Evolutionary conservation across 2,329 filamentous ascomycete species (phyloP).

Genomic region (Alternaria tenuissima): DNA sequence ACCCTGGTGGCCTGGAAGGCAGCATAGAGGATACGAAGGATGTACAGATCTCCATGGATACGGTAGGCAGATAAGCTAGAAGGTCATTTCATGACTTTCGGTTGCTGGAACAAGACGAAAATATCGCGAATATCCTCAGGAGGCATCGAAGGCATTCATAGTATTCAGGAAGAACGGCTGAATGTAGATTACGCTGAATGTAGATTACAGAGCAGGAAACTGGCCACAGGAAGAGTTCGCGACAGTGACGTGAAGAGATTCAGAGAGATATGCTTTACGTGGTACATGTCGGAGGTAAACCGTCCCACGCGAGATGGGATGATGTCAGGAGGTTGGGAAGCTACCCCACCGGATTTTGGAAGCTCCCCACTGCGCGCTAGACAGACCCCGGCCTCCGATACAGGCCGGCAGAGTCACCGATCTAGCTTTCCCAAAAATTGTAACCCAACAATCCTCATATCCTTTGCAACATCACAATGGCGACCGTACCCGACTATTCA

Average conservation of each 20-base stretch:
- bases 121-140: background rate
- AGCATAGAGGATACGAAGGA: background rate
- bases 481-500: constrained; percentile 44
- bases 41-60: background rate
- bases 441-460: background rate
- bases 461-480: constrained; percentile 17
- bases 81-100: background rate
- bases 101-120: background rate
- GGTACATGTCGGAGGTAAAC: background rate
- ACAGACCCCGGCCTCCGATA: constrained; percentile 16
- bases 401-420: constrained; percentile 12
- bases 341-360: background rate
- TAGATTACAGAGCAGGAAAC: too few relatives aligned
- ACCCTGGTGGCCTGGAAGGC: background rate
- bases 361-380: constrained; percentile 3
- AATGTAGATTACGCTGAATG: too few relatives aligned
- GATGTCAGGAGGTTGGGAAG: constrained; percentile 2
- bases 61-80: background rate
- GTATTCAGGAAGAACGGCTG: too few relatives aligned
- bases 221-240: too few relatives aligned
- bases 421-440: constrained; percentile 12
- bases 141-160: too few relatives aligned
- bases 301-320: background rate
- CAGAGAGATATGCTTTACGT: too few relatives aligned
- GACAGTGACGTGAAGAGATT: too few relatives aligned